Conservation (phyloP, 1,284 basidiomycete genomes). For the Paramarasmius palmivorus region DNA sequence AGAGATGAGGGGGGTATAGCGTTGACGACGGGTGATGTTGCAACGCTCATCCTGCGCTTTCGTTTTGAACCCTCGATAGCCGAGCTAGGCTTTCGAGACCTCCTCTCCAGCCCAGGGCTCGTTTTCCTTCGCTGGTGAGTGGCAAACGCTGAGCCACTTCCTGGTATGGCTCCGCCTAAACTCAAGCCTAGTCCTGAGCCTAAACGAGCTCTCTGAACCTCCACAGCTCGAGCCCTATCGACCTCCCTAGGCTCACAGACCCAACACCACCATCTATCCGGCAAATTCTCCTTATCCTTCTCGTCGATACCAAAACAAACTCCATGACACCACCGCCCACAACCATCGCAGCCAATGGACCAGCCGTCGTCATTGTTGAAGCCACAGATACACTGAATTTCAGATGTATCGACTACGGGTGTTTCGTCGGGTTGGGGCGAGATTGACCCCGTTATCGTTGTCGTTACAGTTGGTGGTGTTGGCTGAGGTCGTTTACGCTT, state of each 20-base stretch:
- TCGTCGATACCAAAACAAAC: conserved; percentile 80
- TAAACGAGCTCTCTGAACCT: conserved; percentile 37
- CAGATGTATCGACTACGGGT: conserved; percentile 14
- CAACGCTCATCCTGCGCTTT: conserved; percentile 36
- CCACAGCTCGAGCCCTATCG: conserved; percentile 47
- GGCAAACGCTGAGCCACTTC: conserved; percentile 20
- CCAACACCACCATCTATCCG: conserved; percentile 75
- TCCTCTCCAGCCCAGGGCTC: conserved; percentile 50
- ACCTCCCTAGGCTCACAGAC: conserved; percentile 50
- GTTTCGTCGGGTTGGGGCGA: not conserved
- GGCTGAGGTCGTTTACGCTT: not conserved
- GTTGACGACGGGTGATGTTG: conserved; percentile 22
- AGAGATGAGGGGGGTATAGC: conserved; percentile 19
- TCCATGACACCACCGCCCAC: conserved; percentile 89
- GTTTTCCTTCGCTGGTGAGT: conserved; percentile 27
- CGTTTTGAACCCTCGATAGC: conserved; percentile 42
- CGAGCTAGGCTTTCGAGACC: conserved; percentile 39
- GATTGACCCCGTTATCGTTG: not conserved
- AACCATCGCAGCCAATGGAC: conserved; percentile 89
- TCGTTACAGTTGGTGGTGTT: not conserved
- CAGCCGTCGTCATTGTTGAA: conserved; percentile 85
- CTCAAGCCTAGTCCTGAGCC: not conserved
- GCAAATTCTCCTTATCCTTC: conserved; percentile 62
- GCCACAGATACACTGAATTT: conserved; percentile 75
- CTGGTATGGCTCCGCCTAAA: conserved; percentile 19